Base-by-base conservation (phyloP, 371 early-diverging fungal species). In the Mortierella sp. region DNA sequence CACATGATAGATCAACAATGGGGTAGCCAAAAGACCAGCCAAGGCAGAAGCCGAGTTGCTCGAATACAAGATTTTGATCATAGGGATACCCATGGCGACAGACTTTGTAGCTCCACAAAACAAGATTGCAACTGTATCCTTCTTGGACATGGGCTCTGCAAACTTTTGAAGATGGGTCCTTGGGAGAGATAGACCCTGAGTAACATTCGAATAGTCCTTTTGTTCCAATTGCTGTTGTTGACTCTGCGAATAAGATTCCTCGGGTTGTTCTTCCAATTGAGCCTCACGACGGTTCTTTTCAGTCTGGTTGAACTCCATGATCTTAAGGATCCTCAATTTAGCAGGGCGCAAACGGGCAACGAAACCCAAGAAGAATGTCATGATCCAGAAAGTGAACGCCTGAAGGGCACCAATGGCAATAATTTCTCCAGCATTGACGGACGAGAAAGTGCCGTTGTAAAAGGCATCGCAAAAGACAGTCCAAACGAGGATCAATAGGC, bases 401-500 rank as follows among this genome's bases (percentile, higher is more conserved):
- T 89, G 87, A 45, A 92, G 77, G 15, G 88, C 78, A 32, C 88
- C 87, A 21, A 92, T 83, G 13, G 89, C 88, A 50, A 90, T 78
- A 52, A 92, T 84, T 63, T 89, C 90, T 5, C 86, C 88, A 0
- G 91, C 85, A 8, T 84, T 75, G 13, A 91, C 86, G 19, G 85
- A 73, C 1, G 86, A 67, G 63, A 87, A 89, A 1, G 91, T 88
- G 19, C 90, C 79, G 45, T 89, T 83, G 64, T 88, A 65, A 53
- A 94, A 91, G 1, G 93, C 91, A 79, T 94, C 93, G 67, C 91
- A 91, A 70, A 93, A 94, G 9, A 92, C 91, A 28, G 88, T 88
- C 92, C 92, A 93, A 13, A 94, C 93, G 67, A 94, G 87, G 55
- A 91, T 85, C 72, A 94, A 76, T 1, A 94, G 83, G 73, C 90